Base-by-base conservation (phyloP, 2,329 filamentous ascomycete species). In the Aureobasidium sp. region DNA sequence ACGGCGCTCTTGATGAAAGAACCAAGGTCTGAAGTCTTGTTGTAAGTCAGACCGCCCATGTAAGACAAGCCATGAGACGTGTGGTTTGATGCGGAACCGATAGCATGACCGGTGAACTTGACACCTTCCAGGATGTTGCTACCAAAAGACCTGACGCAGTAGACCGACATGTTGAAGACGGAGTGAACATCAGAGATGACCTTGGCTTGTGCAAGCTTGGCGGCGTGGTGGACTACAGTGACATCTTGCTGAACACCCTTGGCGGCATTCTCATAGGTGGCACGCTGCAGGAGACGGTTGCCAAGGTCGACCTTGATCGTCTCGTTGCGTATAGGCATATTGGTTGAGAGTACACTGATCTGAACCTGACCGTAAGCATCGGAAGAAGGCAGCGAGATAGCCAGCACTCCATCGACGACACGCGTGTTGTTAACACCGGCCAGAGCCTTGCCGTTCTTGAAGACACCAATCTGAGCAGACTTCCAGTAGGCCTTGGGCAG, bases 221-320 rank as follows among this genome's bases (percentile, higher is more conserved):
- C 62, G 7, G 48, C 62, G 17, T 39, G 5, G 29, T 58, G 62
- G n/a, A 52, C 62, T 29, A 48, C 62, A 36, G 44, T 45, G 12
- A 63, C 55, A 14, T 63, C 62, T 12, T 63, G 48, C 22, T 63
- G 53, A 29, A 63, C 48, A n/a, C 41, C 47, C 29, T 49, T 60
- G 2, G 48, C 62, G n/a, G 55, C 62, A n/a, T 52, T 53, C 62
- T 59, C 55, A 34, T 63, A 63, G 44, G 62, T 63, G 37, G 45
- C 55, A 53, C 55, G 53, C 47, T 63, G 62, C 17, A 60, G 55
- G 20, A 63, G 55, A 22, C 62, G 62, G 29, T 60, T 63, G 37
- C 62, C 62, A n/a, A 63, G 56, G n/a, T 52, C 44, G 34, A 63
- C 41, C 45, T 53, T 60, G 41, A 63, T 11, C 8, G 55, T 63